These are phyloP conservation scores for Pisolithus albus DNA, from an alignment of 768 basidiomycete genomes.

Conservation along the genomic window DNA sequence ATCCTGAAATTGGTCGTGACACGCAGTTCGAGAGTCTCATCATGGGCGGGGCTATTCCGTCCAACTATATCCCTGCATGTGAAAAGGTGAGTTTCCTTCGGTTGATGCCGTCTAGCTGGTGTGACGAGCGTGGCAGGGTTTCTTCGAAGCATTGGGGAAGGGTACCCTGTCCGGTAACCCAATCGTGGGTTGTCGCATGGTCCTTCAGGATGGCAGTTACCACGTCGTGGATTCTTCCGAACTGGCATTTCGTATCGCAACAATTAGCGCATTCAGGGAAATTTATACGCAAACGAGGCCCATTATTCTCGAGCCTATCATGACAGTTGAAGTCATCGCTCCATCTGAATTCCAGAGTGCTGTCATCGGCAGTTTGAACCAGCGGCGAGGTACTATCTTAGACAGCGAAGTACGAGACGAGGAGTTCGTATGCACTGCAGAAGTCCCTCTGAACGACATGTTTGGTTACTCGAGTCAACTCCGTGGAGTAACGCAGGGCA, in stretches of 20 bases:
- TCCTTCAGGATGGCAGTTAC: conserved; percentile 86
- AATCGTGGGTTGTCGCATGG: conserved; percentile 78
- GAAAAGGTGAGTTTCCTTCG: conserved; percentile 61
- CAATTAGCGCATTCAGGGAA: conserved; percentile 90
- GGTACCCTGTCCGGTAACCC: conserved; percentile 84
- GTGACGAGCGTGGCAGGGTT: conserved; percentile 52
- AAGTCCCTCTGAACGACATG: conserved; percentile 97
- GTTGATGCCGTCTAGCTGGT: neutral
- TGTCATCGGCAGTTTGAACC: conserved; percentile 92
- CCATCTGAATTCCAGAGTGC: conserved; percentile 93
- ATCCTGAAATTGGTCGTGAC: conserved; percentile 75
- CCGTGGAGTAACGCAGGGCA: conserved; percentile 92
- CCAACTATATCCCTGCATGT: conserved; percentile 87
- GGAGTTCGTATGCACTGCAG: conserved; percentile 87
- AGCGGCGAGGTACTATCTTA: conserved; percentile 86
- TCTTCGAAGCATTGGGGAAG: conserved; percentile 89
- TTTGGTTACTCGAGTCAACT: conserved; percentile 94
- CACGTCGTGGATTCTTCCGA: conserved; percentile 97
- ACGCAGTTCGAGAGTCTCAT: conserved; percentile 79
- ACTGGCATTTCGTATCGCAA: conserved; percentile 86
- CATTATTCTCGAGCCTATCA: conserved; percentile 93
- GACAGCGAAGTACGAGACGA: conserved; percentile 97
- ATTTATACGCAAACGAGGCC: conserved; percentile 70
- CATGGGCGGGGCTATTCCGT: conserved; percentile 89
- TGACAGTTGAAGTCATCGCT: conserved; percentile 96